Evolutionary conservation across 257 asterid genomes (phyloP), one percentile per base, ranked within the genome.

Genomic region (Phtheirospermum japonicum): DNA sequence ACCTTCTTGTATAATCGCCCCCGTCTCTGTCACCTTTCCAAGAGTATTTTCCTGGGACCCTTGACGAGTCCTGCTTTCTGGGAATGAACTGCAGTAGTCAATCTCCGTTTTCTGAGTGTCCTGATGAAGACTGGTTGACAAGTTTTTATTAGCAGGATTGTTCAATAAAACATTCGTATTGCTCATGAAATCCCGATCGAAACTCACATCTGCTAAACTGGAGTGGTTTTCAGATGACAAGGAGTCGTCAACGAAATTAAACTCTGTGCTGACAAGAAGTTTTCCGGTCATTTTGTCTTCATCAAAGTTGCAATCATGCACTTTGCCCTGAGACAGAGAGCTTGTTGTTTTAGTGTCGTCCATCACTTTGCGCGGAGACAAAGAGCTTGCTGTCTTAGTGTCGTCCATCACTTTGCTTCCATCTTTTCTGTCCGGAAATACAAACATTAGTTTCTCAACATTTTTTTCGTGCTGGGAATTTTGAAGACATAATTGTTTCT

Each of bases 381-480:
- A 61, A 46, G 66, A 49, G 61, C 53, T 66, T 59, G 55, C 61
- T 36, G 52, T 52, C 64, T 60, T 71, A 62, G 69, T 51, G 46
- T 36, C 42, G 46, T 50, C 67, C 71, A 33, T 71, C 23, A 66
- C 49, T 64, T 61, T 45, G 63, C 57, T 64, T 57, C 57, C 71
- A 49, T 32, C 76, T 60, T 71, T 64, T 71, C 31, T 68, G 52
- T 61, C 68, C 13, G 59, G 58, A 54, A 40, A 53, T 72, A 61
- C 73, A 20, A 33, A 33, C 42, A 61, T 62, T 68, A 45, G 61
- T 12, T 65, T 66, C 72, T 71, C 75, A 20, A 42, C 57, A 61
- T 63, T 30, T 33, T 73, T 59, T 68, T 61, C 75, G 63, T 48
- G 72, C 72, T 34, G 48, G 50, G 65, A 46, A 51, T 76, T 74